Evolutionary conservation across 2,329 filamentous ascomycete genomes (phyloP), one percentile per base, ranked within the genome.

Genomic region (Ophioceras dolichostomum): DNA sequence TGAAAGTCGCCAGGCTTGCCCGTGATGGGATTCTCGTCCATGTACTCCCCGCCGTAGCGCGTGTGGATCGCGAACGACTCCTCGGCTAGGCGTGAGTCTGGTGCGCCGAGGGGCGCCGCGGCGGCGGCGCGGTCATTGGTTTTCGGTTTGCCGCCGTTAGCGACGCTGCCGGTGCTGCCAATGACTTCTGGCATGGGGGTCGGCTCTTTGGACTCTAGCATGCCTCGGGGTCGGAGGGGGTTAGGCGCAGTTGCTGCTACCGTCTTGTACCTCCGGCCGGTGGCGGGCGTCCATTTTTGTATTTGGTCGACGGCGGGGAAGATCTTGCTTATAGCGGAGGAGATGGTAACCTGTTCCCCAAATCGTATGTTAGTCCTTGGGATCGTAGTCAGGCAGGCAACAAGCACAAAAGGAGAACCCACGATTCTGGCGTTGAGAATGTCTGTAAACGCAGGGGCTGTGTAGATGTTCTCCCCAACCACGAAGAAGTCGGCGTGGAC

Each of bases 21-120:
- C 1, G 74, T 79, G 47, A 81, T 79, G 30, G 76, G 74, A 45
- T 78, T 80, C 53, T 79, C 73, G 54, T 81, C 73, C 56, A 80
- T 71, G 50, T 76, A 80, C 44, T 80, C 75, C 34, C 73, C 69
- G 27, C 74, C 76, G 45, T 70, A 73, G 43, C 64, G 66, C 54
- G 73, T 61, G 45, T 76, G 71, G 29, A 73, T 62, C 45, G 62
- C 56, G 43, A 76, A 68, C 0, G 75, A 70, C 46, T 78, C 71
- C 45, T 78, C 72, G 2, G 74, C 63, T 3, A 71, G 53, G 12
- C 65, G 60, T 4, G 53, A 44, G 41, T 70, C 61, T 4, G 68
- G 52, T 1, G 55, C 58, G 41, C 56, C 55, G 38, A 58, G 65
- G 18, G 54, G 53, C 12, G 45, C 37, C 10, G 43, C 40, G 5